Base-by-base conservation (phyloP, 495 filamentous ascomycete genomes). In the Penicillium salamii region DNA sequence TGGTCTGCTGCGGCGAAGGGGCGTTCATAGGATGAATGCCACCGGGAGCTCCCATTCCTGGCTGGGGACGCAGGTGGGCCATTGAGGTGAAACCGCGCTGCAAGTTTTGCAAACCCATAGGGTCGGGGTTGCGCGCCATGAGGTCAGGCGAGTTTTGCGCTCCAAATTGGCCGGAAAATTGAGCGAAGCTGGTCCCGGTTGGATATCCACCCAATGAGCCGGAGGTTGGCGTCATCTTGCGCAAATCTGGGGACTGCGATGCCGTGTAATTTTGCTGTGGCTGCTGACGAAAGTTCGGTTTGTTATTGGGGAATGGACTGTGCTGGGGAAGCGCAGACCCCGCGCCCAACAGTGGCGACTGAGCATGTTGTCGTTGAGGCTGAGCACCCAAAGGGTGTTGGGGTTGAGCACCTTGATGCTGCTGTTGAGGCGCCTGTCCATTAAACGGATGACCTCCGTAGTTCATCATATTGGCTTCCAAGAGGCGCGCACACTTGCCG, bases 81-180 rank as follows among this genome's bases (percentile, higher is more conserved):
- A 72, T 68, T 5, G 67, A 61, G 28, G 65, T 68, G 41, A 66
- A 70, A 11, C 57, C 58, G 14, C 70, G 48, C 39, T 74, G 69
- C 7, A 70, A 29, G 18, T 63, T 63, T 29, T 71, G 68, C 43
- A 74, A 34, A 3, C 57, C 61, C 51, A 67, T 57, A 0, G 67
- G 59, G 28, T 72, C 68, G 0, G 64, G 46, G 20, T 58, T 63
- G 7, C 70, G 51, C 9, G 63, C 48, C 56, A 74, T 61, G 32
- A 71, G 34, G 17, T 71, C 63, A 0, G 70, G 59, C 7, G 70
- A 69, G 13, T 50, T 58, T 29, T 71, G 68, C 1, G 62, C 43
- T 12, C 59, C 50, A 55, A 61, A 74, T 17, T 74, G 67, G 5
- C 62, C 58, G 0, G 70, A 41, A 28, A 61, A 74, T 18, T 67